A percentile compares a stretch with the other conserved stretches of the same genome.
These are phyloP conservation scores for Simplicillium sp. DNA, from an alignment of 2,329 filamentous ascomycete genomes.

Conservation along the genomic window DNA sequence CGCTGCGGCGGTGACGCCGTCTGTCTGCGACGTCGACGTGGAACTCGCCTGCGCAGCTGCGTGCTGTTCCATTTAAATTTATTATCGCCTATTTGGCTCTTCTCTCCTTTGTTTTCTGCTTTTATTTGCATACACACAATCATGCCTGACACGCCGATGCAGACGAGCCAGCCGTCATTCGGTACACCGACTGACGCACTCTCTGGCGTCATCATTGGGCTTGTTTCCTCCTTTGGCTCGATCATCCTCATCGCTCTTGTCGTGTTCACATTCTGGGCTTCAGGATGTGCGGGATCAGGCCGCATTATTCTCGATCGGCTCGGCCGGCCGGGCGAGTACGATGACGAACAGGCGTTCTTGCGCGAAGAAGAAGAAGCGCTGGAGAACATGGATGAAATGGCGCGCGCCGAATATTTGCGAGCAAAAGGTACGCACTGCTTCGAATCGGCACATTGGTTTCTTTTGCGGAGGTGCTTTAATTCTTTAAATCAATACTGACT, in stretches of 20 bases:
- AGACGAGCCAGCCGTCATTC: neutral
- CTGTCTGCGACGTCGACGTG: too few relatives aligned
- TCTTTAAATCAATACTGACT: neutral
- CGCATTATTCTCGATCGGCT: constrained; percentile 90
- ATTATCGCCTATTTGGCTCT: too few relatives aligned
- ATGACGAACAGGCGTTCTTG: constrained; percentile 91
- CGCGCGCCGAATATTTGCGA: constrained; percentile 80
- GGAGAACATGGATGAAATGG: constrained; percentile 90
- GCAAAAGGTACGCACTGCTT: constrained; percentile 66
- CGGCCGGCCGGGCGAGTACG: constrained; percentile 88
- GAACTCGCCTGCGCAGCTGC: too few relatives aligned
- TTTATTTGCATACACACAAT: too few relatives aligned
- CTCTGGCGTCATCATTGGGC: constrained; percentile 83
- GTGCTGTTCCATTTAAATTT: too few relatives aligned
- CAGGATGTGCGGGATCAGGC: constrained; percentile 59
- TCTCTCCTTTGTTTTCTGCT: too few relatives aligned
- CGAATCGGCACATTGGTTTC: neutral
- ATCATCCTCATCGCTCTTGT: constrained; percentile 74
- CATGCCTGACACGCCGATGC: too few relatives aligned
- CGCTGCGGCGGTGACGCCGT: too few relatives aligned
- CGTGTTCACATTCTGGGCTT: constrained; percentile 88
- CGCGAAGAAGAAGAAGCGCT: constrained; percentile 92
- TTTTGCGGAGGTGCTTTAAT: neutral
- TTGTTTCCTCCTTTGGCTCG: constrained; percentile 89
- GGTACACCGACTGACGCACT: constrained; percentile 22